Evolutionary conservation across 306 rosid species (phyloP), one percentile per base, ranked within the genome.

Genomic region (Biancaea sappan): DNA sequence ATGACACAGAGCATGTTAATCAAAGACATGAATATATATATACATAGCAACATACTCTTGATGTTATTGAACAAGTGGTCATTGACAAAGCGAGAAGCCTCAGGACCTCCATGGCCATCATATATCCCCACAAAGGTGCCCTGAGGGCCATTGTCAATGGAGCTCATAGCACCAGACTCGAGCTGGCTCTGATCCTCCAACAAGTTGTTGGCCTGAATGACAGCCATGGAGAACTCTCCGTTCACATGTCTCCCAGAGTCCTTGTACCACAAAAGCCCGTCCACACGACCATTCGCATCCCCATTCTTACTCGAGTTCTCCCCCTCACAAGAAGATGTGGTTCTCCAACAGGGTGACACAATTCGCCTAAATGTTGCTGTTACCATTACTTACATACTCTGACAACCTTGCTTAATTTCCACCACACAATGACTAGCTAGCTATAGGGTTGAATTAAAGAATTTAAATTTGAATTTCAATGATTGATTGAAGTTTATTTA

Each of bases 71-170:
- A 95, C 18, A 95, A 82, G 44, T 28, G 86, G 6, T 87, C 91
- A 58, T 88, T 90, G 26, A 95, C 77, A 66, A 95, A 95, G 32
- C 90, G 90, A 15, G 99, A 69, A 73, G 96, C 81, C 75, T 92
- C 99, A 21, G 99, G 96, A 77, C 98, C 99, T 52, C 97, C 99
- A 73, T 95, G 99, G 2, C 99, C 99, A 74, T 95, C 99, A 67
- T 95, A 92, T 31, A 95, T 69, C 53, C 99, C 99, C 50, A 92
- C 96, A 77, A 90, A 92, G 71, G 99, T 95, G 53, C 92, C 99
- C 34, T 43, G 78, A 67, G 91, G 86, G 72, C 86, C 91, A 1
- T 84, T 81, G 28, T 84, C 89, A 6, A 22, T 12, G 1, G 79
- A 88, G 74, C 94, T 83, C 88, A 95, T 29, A 1, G 92, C 84